Evolutionary conservation across 805 yeast genomes (phyloP).

Genomic region (Starmerella tilneyi): DNA sequence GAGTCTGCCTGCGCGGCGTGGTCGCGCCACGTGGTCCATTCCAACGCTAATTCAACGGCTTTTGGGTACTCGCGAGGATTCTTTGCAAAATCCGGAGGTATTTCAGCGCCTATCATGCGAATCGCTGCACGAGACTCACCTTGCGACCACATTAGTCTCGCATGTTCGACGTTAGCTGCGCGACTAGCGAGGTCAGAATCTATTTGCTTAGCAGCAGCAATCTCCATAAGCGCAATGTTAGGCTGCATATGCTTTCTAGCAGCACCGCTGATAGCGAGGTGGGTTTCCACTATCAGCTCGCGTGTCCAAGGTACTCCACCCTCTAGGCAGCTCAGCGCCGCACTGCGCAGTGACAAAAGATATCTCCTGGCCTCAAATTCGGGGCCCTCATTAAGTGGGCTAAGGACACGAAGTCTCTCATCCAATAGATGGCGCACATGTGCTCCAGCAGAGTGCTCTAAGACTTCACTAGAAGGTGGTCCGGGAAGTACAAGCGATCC

Average conservation of each 20-base stretch:
- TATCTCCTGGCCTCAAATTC: constrained; percentile 53
- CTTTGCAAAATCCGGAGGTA: constrained; percentile 20
- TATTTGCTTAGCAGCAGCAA: constrained; percentile 20
- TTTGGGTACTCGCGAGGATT: constrained; percentile 17
- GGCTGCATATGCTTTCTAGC: constrained; percentile 45
- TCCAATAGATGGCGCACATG: constrained; percentile 8
- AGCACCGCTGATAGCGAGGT: constrained; percentile 35
- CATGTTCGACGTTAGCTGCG: constrained; percentile 18
- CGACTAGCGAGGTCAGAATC: constrained; percentile 9
- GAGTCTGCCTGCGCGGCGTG: constrained; percentile 74
- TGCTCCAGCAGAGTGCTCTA: neutral
- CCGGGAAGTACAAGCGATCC: constrained; percentile 24
- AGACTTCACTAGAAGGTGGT: neutral
- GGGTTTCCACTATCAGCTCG: constrained; percentile 37
- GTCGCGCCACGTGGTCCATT: constrained; percentile 83
- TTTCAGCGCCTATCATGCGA: constrained; percentile 43
- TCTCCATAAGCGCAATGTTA: constrained; percentile 38
- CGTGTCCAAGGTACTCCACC: constrained; percentile 15
- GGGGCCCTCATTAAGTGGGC: constrained; percentile 35
- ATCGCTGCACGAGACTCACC: constrained; percentile 83
- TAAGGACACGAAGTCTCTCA: constrained; percentile 15
- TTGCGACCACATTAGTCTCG: constrained; percentile 71
- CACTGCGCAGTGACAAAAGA: constrained; percentile 48
- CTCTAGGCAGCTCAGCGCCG: constrained; percentile 30
- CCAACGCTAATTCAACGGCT: constrained; percentile 47